Evolutionary conservation across 2,329 filamentous ascomycete species (phyloP), one percentile per base, ranked within the genome.

Genomic region (Penicillium sp.): DNA sequence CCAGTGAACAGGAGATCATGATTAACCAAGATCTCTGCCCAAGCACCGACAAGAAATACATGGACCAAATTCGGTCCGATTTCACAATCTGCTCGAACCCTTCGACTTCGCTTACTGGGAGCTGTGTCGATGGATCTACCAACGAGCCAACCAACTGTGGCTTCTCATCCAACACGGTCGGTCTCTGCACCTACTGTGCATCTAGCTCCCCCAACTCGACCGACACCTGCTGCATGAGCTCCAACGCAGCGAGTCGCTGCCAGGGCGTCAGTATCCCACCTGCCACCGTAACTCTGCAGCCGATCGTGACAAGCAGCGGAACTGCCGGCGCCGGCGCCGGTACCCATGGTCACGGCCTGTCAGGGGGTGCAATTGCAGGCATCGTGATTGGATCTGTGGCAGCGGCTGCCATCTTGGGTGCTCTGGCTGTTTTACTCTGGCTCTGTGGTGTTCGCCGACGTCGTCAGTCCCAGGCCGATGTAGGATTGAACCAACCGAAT

Each of bases 71-170:
- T 54, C 80, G 90, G 59, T 87, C 93, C 42, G 93, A 98, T 68
- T 96, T 97, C 64, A 86, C 86, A 13, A 87, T 89, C 55, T 98
- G 93, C 66, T 82, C 89, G 8, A 75, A 91, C 32, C 90, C 93
- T 7, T 81, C 85, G n/a, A 76, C 86, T 50, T 84, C 93, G 0
- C 77, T 98, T 27, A 85, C 83, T 29, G 77, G 78, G 22, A 76
- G 72, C 43, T 98, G 93, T 69, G 84, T 97, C 40, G 71, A 78
- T 32, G 93, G 85, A 38, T 80, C 81, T 43, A 70, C 77, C 32
- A 98, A 98, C 61, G 89, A 98, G 71, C 82, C 84, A 1, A 70
- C 83, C 6, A 88, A 97, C 64, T 98, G 93, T 68, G 93, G 93
- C 38, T 98, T 85, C 65, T 80, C 78, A 32, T 78, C 81, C 54